Percentiles rank a stretch among this genome's conserved stretches.
phyloP scores from a whole-genome alignment of 2,329 filamentous ascomycete genomes.

The Fusarium acutatum region DNA sequence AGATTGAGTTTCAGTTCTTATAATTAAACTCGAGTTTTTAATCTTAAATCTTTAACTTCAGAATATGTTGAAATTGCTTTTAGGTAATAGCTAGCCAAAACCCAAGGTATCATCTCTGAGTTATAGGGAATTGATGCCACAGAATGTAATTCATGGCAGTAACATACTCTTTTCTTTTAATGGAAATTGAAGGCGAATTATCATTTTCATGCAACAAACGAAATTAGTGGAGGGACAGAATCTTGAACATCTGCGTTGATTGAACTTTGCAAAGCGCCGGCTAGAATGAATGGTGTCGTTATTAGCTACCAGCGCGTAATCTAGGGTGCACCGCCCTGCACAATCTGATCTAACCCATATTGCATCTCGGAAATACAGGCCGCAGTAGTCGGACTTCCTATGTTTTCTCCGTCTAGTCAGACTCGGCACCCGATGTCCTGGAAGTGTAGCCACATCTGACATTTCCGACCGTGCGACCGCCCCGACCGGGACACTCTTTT shows the following conservation, averaged over 20 bases:
- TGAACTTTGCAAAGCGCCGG: background rate
- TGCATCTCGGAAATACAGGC: background rate
- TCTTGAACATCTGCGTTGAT: rapidly evolving
- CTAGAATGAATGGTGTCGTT: no score
- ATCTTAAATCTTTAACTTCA: background rate
- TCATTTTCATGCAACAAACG: rapidly evolving
- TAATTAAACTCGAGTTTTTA: rapidly evolving
- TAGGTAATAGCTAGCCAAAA: rapidly evolving
- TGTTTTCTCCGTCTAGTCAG: background rate
- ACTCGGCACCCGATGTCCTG: background rate
- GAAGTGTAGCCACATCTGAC: background rate
- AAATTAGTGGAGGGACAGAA: rapidly evolving
- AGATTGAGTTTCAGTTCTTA: rapidly evolving
- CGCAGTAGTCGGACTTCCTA: background rate
- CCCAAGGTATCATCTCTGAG: rapidly evolving
- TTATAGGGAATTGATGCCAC: rapidly evolving
- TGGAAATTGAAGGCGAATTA: rapidly evolving
- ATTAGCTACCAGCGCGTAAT: no score
- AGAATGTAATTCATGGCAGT: rapidly evolving
- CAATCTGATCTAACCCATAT: no score
- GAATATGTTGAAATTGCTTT: no score
- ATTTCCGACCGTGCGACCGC: background rate
- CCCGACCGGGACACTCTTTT: background rate
- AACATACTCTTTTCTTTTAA: rapidly evolving
- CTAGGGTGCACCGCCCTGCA: no score